Evolutionary conservation across 768 basidiomycete genomes (phyloP), one percentile per base, ranked within the genome.

Genomic region (Pholiota conissans): DNA sequence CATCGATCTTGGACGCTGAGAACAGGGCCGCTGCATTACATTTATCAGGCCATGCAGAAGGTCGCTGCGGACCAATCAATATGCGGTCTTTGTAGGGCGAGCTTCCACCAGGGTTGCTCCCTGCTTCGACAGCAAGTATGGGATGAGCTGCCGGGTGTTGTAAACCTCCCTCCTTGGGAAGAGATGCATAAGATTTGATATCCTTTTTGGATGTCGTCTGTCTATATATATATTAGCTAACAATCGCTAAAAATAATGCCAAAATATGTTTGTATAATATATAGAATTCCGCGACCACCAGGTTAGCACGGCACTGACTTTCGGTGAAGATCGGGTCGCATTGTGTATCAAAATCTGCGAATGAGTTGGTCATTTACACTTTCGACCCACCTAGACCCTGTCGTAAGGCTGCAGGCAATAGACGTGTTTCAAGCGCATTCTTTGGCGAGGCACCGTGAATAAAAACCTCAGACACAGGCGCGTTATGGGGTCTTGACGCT

Each of bases 1-100:
- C 74, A 76, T 9, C 72, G 75, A 7, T 79, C 79, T 1, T 84
- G 83, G 80, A 70, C 73, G 18, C 65, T 76, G 2, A 70, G 82
- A 54, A 84, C 82, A 3, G 82, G 81, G 0, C 80, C 83, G 2
- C 67, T 85, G 35, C 79, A 83, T 63, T 84, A 76, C 63, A 83
- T 84, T 69, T 63, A 72, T 6, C 84, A 84, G 57, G 79, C 78
- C 5, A 72, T 76, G 22, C 57, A 71, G 24, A 74, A 74, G 50
- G 65, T 76, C 3, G 49, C 71, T 8, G 69, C 76, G 10, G 78
- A 82, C 56, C 59, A 64, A 1, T 65, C 62, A n/a, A 69, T 84
- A 7, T 86, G 84, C 59, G 58, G 54, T 2, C 46, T 59, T 6
- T 86, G 84, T 64, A 75, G 77, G 13, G 67, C 68, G 14, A 67